A percentile compares a stretch with the other conserved stretches of the same genome.
Conservation (phyloP, 2,329 filamentous ascomycete genomes). For the Colletotrichum orchidophilum region DNA sequence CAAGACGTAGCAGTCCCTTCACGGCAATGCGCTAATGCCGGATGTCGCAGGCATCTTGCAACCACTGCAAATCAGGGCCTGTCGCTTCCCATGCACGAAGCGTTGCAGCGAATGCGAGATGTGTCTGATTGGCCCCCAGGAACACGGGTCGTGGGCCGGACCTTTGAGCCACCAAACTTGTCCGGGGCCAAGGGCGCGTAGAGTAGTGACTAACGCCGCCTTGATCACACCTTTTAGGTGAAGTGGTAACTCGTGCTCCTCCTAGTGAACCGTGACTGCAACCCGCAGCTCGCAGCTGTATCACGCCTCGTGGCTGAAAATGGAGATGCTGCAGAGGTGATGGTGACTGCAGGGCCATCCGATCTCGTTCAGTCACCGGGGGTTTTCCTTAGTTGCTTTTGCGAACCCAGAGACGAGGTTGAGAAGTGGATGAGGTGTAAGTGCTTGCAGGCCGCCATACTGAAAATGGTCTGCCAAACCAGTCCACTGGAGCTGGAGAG, state of each 20-base stretch:
- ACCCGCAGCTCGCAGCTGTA: constrained; percentile 8
- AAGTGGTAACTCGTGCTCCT: constrained; percentile 17
- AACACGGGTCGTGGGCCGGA: constrained; percentile 25
- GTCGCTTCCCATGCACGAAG: constrained; percentile 50
- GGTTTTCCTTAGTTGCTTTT: background rate
- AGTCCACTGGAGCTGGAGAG: constrained; percentile 1
- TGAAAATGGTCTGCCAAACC: constrained; percentile 12
- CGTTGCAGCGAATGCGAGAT: constrained; percentile 48
- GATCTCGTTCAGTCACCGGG: constrained; percentile 19
- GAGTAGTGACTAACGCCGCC: constrained; percentile 27
- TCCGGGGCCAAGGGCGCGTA: constrained; percentile 52
- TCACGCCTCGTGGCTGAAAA: constrained; percentile 17
- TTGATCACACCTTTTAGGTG: constrained; percentile 7
- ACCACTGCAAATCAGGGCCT: constrained; percentile 48
- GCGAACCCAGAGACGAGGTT: constrained; percentile 2
- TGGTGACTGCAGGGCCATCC: constrained; percentile 16
- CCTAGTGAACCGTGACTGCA: constrained; percentile 9
- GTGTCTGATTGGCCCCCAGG: constrained; percentile 49
- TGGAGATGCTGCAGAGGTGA: constrained; percentile 9
- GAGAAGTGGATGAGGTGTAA: constrained; percentile 12
- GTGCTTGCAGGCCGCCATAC: constrained; percentile 32
- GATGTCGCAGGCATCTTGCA: constrained; percentile 39
- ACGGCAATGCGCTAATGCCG: constrained; percentile 26
- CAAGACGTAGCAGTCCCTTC: constrained; percentile 22
- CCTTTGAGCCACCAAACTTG: constrained; percentile 27